These are phyloP conservation scores for Alternaria triticimaculans DNA, from an alignment of 2,329 filamentous ascomycete species.

Conservation along the genomic window DNA sequence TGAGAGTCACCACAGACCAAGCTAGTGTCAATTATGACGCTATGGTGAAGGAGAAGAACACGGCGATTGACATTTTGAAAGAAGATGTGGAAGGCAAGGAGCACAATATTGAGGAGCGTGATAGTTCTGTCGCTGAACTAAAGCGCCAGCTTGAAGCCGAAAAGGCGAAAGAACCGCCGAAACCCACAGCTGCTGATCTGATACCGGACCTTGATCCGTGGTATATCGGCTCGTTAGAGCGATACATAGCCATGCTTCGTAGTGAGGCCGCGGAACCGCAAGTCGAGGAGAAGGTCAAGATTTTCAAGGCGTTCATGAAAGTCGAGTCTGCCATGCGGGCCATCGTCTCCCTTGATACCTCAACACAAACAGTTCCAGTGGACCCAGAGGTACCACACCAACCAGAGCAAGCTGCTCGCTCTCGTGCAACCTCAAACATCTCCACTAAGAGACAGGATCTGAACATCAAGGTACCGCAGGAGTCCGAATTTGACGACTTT, in stretches of 20 bases:
- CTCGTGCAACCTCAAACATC: conserved; percentile 9
- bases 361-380: conserved; percentile 20
- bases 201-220: conserved; percentile 64
- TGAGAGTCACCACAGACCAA: conserved; percentile 26
- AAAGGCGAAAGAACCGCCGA: conserved; percentile 27
- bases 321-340: conserved; percentile 47
- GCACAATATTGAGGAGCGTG: conserved; percentile 9
- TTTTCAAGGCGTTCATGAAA: conserved; percentile 59
- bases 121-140: conserved; percentile 3
- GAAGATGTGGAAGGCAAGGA: conserved; percentile 44
- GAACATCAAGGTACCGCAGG: conserved; percentile 24
- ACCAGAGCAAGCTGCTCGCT: background rate
- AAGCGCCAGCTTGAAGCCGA: conserved; percentile 28
- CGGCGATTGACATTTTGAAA: conserved; percentile 40
- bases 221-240: conserved; percentile 62
- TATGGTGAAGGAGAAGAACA: conserved; percentile 34
- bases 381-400: conserved; percentile 7
- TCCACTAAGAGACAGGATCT: conserved; percentile 22
- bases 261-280: conserved; percentile 55
- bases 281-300: conserved; percentile 61
- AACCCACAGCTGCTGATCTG: conserved; percentile 40
- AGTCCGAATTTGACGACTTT: conserved; percentile 19
- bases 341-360: conserved; percentile 51
- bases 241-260: conserved; percentile 62
- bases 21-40: conserved; percentile 30